phyloP scores from a whole-genome alignment of 352 stramenopile species.

The Globisporangium irregulare region DNA sequence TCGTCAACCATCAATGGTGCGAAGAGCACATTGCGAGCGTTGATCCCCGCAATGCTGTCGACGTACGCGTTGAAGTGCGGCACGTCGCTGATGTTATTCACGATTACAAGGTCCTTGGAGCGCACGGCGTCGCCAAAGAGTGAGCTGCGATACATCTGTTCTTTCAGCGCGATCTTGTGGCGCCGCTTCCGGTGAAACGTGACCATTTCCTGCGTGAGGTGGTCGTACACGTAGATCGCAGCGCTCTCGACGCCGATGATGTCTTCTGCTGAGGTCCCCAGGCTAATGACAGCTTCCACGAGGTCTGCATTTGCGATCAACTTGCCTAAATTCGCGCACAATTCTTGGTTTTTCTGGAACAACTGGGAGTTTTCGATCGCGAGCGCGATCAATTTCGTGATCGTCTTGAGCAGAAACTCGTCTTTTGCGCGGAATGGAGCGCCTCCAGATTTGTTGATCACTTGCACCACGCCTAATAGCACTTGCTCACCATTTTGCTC shows the following conservation, averaged over 20 bases:
- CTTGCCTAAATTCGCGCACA: conserved; percentile 60
- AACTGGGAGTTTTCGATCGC: conserved; percentile 80
- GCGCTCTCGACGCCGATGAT: conserved; percentile 73
- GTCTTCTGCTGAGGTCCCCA: conserved; percentile 53
- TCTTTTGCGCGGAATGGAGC: conserved; percentile 77
- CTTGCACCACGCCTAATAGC: conserved; percentile 70
- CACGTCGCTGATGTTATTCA: conserved; percentile 45
- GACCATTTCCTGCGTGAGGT: conserved; percentile 41
- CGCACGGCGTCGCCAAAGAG: conserved; percentile 50
- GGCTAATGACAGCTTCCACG: conserved; percentile 50
- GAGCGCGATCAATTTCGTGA: conserved; percentile 74
- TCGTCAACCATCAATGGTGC: conserved; percentile 60
- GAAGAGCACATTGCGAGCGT: conserved; percentile 58
- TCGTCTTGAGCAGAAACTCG: conserved; percentile 70
- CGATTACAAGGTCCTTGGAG: conserved; percentile 50
- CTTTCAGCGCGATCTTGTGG: conserved; percentile 51
- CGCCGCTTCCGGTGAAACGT: conserved; percentile 73
- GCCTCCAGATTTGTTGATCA: conserved; percentile 80
- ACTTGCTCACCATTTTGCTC: conserved; percentile 23
- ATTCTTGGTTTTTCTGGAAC: conserved; percentile 76
- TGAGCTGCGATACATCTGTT: conserved; percentile 46
- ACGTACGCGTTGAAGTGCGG: conserved; percentile 61
- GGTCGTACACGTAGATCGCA: conserved; percentile 58
- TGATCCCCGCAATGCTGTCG: conserved; percentile 55
- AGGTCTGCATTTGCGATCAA: conserved; percentile 62